Evolutionary conservation across 805 yeast species (phyloP).

Genomic region (Metschnikowia continentalis): DNA sequence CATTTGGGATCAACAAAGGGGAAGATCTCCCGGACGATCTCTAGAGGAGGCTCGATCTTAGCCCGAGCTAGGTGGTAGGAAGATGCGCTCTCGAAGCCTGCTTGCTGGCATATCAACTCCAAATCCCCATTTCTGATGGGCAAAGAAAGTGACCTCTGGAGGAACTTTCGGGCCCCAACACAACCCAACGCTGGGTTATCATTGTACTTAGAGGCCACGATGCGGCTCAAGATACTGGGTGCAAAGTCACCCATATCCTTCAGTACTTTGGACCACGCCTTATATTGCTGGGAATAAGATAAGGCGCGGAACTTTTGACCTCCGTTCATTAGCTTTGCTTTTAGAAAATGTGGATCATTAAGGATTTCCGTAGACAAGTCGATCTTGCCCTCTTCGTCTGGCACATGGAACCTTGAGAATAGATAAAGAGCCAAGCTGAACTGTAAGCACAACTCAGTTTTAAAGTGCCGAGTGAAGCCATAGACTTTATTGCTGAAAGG

Average conservation of each 20-base stretch:
- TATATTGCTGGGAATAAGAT: slow-evolving; percentile 26
- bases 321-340: slow-evolving; percentile 24
- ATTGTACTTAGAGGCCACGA: slow-evolving; percentile 14
- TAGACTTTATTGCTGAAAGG: neutral
- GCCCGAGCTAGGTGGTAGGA: slow-evolving; percentile 20
- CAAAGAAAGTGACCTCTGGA: neutral
- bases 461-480: slow-evolving; percentile 1
- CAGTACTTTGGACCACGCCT: slow-evolving; percentile 21
- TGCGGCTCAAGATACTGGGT: slow-evolving; percentile 19
- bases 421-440: slow-evolving; percentile 26
- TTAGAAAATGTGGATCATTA: slow-evolving; percentile 9
- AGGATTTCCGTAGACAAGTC: slow-evolving; percentile 14
- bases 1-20: slow-evolving; percentile 22
- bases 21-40: slow-evolving; percentile 23
- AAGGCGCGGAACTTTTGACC: slow-evolving; percentile 21
- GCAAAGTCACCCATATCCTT: slow-evolving; percentile 19
- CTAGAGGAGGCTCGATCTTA: slow-evolving; percentile 23
- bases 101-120: slow-evolving; percentile 14
- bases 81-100: slow-evolving; percentile 22
- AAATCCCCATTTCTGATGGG: slow-evolving; percentile 13
- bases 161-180: neutral
- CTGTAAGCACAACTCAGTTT: slow-evolving; percentile 25
- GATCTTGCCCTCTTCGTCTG: slow-evolving; percentile 22
- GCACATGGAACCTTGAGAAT: slow-evolving; percentile 27
- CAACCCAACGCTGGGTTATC: slow-evolving; percentile 2